Conservation (phyloP, 306 rosid species). For the Arachis stenosperma region DNA sequence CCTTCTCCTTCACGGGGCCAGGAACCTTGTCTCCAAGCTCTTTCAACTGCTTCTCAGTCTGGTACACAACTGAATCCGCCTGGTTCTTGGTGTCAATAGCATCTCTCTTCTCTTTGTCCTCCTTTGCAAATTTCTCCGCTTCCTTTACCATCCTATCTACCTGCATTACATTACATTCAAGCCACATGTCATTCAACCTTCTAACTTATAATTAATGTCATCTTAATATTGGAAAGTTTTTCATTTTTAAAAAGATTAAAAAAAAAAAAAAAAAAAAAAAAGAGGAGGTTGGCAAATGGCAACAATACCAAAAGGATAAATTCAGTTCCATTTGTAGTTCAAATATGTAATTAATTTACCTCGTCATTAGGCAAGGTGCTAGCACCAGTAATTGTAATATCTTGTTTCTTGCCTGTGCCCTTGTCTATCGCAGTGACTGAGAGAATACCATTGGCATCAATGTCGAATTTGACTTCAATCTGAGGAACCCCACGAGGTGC, state of each 20-base stretch:
- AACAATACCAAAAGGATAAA: not conserved
- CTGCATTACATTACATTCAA: slow-evolving; percentile 45
- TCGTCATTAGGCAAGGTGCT: slow-evolving; percentile 93
- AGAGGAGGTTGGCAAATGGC: not conserved
- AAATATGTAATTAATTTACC: slow-evolving; percentile 48
- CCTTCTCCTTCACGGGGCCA: slow-evolving; percentile 88
- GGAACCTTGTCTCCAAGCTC: slow-evolving; percentile 95
- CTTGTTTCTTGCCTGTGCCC: slow-evolving; percentile 96
- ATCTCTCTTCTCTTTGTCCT: slow-evolving; percentile 94
- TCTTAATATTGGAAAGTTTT: not conserved
- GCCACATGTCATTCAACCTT: slow-evolving; percentile 3
- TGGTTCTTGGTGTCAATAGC: slow-evolving; percentile 92
- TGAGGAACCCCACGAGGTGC: slow-evolving; percentile 98
- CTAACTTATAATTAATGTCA: not conserved
- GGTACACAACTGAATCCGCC: slow-evolving; percentile 91
- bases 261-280: not conserved
- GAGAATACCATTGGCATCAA: slow-evolving; percentile 92
- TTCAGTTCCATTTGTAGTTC: not conserved
- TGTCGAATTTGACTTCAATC: slow-evolving; percentile 95
- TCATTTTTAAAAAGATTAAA: not conserved
- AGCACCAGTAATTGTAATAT: slow-evolving; percentile 96
- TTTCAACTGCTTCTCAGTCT: slow-evolving; percentile 91
- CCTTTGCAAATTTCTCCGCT: slow-evolving; percentile 78
- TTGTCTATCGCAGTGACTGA: slow-evolving; percentile 89
- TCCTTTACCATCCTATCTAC: slow-evolving; percentile 83